Conservation (phyloP, 2,329 filamentous ascomycete genomes). For the Diaporthe sp. region DNA sequence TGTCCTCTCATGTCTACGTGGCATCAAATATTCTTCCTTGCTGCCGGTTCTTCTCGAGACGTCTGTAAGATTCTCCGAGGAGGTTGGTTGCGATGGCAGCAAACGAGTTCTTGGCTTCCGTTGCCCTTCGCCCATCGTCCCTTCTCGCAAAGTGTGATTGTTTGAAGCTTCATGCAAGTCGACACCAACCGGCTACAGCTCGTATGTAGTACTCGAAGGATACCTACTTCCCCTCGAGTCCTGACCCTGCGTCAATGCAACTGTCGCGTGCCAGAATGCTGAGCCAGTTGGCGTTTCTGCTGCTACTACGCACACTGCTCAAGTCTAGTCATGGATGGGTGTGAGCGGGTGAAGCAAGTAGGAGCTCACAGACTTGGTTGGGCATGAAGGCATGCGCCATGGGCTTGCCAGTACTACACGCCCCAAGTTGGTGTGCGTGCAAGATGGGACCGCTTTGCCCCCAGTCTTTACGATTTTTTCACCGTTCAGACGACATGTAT, state of each 20-base stretch:
- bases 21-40: conserved; percentile 10
- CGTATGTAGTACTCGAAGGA: conserved; percentile 3
- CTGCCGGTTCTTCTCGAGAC: not conserved
- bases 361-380: conserved; percentile 5
- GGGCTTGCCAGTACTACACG: conserved; percentile 19
- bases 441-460: conserved; percentile 5
- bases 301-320: not conserved
- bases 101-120: not conserved
- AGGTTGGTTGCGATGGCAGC: not conserved
- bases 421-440: conserved; percentile 1
- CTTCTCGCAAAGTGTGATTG: not conserved
- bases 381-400: conserved; percentile 13
- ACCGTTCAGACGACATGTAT: conserved; percentile 29
- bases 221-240: not conserved
- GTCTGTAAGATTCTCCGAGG: not conserved
- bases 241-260: conserved; percentile 24
- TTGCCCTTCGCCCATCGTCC: not conserved
- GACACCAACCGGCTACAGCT: not conserved
- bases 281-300: conserved; percentile 30
- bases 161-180: not conserved
- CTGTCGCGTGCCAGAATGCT: conserved; percentile 11
- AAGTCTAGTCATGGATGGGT: conserved; percentile 1
- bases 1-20: conserved; percentile 26
- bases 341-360: conserved; percentile 6
- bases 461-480: not conserved